Evolutionary conservation across 169 alveolate genomes (phyloP), one percentile per base, ranked within the genome.

Genomic region (Miamiensis avidus): DNA sequence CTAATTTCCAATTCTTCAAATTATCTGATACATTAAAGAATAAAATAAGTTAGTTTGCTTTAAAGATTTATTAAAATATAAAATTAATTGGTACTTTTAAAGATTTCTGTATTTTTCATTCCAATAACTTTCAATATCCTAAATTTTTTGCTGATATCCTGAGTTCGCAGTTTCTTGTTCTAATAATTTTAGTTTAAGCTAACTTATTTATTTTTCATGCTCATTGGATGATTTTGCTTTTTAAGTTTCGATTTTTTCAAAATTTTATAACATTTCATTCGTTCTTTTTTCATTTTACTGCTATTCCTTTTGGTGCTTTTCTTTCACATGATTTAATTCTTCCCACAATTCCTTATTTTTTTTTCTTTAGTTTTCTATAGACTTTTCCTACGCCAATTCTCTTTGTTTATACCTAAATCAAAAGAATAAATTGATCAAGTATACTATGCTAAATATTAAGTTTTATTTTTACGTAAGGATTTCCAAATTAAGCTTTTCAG

Each of bases 401-500:
- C 81, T 84, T 74, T 81, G 65, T 30, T 86, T 84, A n/a, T n/a
- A n/a, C n/a, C n/a, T n/a, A n/a, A n/a, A n/a, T n/a, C n/a, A n/a
- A n/a, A n/a, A n/a, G n/a, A n/a, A n/a, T n/a, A n/a, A n/a, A n/a
- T n/a, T n/a, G n/a, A n/a, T n/a, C n/a, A n/a, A n/a, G n/a, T n/a
- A n/a, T n/a, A n/a, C n/a, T n/a, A n/a, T n/a, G n/a, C n/a, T n/a
- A n/a, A n/a, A n/a, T n/a, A n/a, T n/a, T n/a, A n/a, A n/a, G n/a
- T n/a, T n/a, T n/a, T n/a, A n/a, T n/a, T n/a, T n/a, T 78, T 78
- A 83, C 79, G 78, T 81, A 0, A 72, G 78, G 34, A 82, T 83
- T 73, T 88, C 92, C 34, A 83, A 87, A 79, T 88, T 88, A 29
- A 88, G 76, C 78, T 82, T 82, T 83, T 87, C 75, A 1, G 78